These are phyloP conservation scores for Thalassiosira allenii DNA, from an alignment of 352 stramenopile species.

Conservation along the genomic window DNA sequence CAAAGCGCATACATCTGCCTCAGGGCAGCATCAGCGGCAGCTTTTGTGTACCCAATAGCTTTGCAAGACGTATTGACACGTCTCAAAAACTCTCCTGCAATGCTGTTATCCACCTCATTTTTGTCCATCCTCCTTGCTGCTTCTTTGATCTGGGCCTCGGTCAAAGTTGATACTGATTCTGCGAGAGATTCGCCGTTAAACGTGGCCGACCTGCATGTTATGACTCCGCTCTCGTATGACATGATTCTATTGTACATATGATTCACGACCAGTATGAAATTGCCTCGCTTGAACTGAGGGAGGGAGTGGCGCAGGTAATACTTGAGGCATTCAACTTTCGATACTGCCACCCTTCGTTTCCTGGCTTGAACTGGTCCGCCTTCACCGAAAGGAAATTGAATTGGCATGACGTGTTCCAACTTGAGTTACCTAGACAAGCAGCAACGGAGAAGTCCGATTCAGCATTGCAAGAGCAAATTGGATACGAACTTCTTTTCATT, in stretches of 20 bases:
- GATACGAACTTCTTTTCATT: too few species aligned
- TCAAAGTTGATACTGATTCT: constrained; percentile 16
- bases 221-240: constrained; percentile 18
- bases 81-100: constrained; percentile 10
- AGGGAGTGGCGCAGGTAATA: background rate
- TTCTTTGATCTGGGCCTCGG: constrained; percentile 8
- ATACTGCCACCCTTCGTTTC: constrained; percentile 5
- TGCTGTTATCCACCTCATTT: constrained; percentile 10
- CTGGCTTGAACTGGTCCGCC: constrained; percentile 13
- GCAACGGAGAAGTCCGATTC: background rate
- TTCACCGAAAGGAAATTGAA: constrained; percentile 20
- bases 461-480: constrained; percentile 7
- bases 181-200: constrained; percentile 10
- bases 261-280: constrained; percentile 11
- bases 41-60: constrained; percentile 21
- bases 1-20: constrained; percentile 25
- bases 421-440: constrained; percentile 10
- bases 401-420: constrained; percentile 14
- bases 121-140: constrained; percentile 5
- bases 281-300: constrained; percentile 20
- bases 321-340: background rate
- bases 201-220: constrained; percentile 1
- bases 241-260: constrained; percentile 19
- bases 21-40: constrained; percentile 4
- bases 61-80: constrained; percentile 17